Evolutionary conservation across 1,284 basidiomycete species (phyloP).

Genomic region (Clitocybe nebularis): DNA sequence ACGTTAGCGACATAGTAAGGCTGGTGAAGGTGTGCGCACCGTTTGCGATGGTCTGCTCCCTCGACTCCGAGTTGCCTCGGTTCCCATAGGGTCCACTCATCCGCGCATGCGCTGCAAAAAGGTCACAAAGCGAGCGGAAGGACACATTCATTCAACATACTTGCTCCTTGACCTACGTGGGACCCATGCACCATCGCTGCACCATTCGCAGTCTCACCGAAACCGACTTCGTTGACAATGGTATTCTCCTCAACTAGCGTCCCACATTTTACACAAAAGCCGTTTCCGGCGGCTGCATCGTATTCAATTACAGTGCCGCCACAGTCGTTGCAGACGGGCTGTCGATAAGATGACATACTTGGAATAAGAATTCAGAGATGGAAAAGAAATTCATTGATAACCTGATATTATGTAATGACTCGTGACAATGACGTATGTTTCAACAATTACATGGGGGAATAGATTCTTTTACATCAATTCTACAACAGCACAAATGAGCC

Average conservation of each 20-base stretch:
- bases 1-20: background rate
- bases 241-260: conserved; percentile 92
- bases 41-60: conserved; percentile 87
- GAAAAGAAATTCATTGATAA: no score
- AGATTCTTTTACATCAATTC: conserved; percentile 1
- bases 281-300: conserved; percentile 76
- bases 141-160: conserved; percentile 45
- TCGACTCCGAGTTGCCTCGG: conserved; percentile 69
- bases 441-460: no score
- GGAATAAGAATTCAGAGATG: no score
- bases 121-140: conserved; percentile 1
- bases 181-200: conserved; percentile 95
- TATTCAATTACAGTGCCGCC: conserved; percentile 81
- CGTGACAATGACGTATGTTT: no score
- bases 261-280: conserved; percentile 82
- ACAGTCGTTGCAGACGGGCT: conserved; percentile 60
- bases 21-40: conserved; percentile 44
- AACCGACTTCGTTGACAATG: conserved; percentile 91
- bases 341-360: no score
- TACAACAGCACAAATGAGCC: background rate
- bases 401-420: no score
- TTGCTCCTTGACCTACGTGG: conserved; percentile 89
- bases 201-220: conserved; percentile 90
- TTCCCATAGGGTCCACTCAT: conserved; percentile 80
- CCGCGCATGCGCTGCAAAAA: conserved; percentile 65